Evolutionary conservation across 192 early-diverging fungal species (phyloP).

Genomic region (Dissophora globulifera): DNA sequence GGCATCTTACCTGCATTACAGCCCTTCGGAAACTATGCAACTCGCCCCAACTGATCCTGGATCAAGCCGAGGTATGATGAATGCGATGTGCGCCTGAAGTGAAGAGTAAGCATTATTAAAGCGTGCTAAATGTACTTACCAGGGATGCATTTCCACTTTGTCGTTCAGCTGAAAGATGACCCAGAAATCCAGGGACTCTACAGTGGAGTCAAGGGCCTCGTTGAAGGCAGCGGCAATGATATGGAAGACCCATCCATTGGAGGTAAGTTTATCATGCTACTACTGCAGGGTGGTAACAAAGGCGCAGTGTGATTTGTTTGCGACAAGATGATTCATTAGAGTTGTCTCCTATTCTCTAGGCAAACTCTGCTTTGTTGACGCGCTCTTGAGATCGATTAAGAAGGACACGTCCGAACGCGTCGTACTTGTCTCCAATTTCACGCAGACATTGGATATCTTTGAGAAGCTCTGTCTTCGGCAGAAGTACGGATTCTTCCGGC

Average conservation of each 20-base stretch:
- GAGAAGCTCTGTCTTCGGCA: conserved; percentile 53
- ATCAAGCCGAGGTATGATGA: conserved; percentile 23
- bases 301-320: no score
- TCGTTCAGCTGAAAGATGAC: conserved; percentile 24
- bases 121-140: no score
- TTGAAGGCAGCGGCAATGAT: not conserved
- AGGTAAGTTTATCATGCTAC: no score
- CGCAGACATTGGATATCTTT: conserved; percentile 69
- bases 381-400: conserved; percentile 20
- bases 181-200: conserved; percentile 17
- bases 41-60: conserved; percentile 29
- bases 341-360: no score
- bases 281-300: no score
- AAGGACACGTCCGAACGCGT: conserved; percentile 61
- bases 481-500: conserved; percentile 54
- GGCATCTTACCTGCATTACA: conserved; percentile 59
- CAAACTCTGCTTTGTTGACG: conserved; percentile 32
- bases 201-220: conserved; percentile 6
- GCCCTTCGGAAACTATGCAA: conserved; percentile 58
- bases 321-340: no score
- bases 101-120: no score
- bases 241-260: conserved; percentile 1
- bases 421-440: conserved; percentile 76
- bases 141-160: no score
- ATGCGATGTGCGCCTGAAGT: no score